Evolutionary conservation across 345 rosid species (phyloP), one percentile per base, ranked within the genome.

Genomic region (Crucihimalaya himalaica): DNA sequence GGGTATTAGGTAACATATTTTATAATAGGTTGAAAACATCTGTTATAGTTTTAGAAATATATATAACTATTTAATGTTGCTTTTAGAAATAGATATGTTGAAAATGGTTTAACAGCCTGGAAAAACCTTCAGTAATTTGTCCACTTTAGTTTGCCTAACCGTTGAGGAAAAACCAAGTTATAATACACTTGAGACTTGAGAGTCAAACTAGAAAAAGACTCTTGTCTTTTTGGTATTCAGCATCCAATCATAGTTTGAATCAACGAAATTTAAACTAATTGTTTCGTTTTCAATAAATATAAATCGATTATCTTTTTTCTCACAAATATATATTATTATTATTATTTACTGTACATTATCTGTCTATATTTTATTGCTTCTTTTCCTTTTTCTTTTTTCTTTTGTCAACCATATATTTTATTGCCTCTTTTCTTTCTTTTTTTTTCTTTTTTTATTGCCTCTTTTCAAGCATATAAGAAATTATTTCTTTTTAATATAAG

Each of bases 81-180:
- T n/a, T n/a, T n/a, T n/a, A n/a, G n/a, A n/a, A n/a, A n/a, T n/a
- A n/a, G n/a, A n/a, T n/a, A n/a, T 52, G 48, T 57, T 71, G 66
- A 77, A 54, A 70, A 55, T 63, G 25, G 75, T 55, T 46, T 6
- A 25, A 63, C 75, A 76, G 57, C 52, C 74, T 63, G 75, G 70
- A 35, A 34, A 53, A 16, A 2, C 2, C 29, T 29, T 54, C 16
- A 21, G 67, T 70, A 55, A 29, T 47, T 70, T 77, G 76, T 77
- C 81, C 57, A 65, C 52, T 66, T 77, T 77, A 71, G 80, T 65
- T 77, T 77, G 76, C 80, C 81, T n/a, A 71, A 77, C 81, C 73
- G 64, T 71, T 64, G 76, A 77, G 72, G 68, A 77, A 58, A 71
- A 32, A 13, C n/a, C 28, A 3, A 71, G 47, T 62, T 77, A 50